phyloP scores from a whole-genome alignment of 2,329 filamentous ascomycete species.

The Pyrenophora graminea region DNA sequence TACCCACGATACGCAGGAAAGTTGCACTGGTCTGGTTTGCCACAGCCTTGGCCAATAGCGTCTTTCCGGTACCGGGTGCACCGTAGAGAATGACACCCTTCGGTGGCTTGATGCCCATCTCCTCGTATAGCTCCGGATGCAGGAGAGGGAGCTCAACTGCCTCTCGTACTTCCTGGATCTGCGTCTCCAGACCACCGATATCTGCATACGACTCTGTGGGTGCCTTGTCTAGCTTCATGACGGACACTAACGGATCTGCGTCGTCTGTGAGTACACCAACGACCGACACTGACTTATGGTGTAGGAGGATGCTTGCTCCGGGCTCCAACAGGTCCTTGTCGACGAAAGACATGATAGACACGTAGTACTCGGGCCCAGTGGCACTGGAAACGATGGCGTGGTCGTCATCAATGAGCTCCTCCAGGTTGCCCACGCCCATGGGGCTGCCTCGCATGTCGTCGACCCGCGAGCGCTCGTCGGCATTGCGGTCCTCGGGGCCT shows the following conservation, averaged over 20 bases:
- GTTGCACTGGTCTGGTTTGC: constrained; percentile 99
- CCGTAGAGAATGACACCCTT: constrained; percentile 99
- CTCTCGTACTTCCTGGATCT: constrained; percentile 97
- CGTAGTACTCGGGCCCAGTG: constrained; percentile 97
- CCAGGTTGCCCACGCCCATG: constrained; percentile 96
- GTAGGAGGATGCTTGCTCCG: constrained; percentile 89
- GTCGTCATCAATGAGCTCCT: constrained; percentile 99
- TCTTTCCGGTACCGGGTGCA: constrained; percentile 96
- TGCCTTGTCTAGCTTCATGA: constrained; percentile 99
- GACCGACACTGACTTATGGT: constrained; percentile 97
- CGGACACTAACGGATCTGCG: constrained; percentile 89
- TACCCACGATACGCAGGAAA: constrained; percentile 95
- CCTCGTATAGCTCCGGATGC: constrained; percentile 96
- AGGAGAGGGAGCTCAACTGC: constrained; percentile 93
- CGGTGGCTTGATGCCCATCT: constrained; percentile 99
- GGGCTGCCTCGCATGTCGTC: constrained; percentile 98
- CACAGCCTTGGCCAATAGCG: constrained; percentile 91
- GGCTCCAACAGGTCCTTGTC: constrained; percentile 98
- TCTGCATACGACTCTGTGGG: constrained; percentile 98
- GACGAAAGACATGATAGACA: constrained; percentile 99
- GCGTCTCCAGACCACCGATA: constrained; percentile 91
- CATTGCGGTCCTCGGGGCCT: constrained; percentile 83
- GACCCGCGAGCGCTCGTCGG: constrained; percentile 90
- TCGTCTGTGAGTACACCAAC: constrained; percentile 97
- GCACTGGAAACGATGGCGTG: constrained; percentile 98